Percentiles rank a stretch among this genome's conserved stretches.
phyloP scores from a whole-genome alignment of 108 stramenopile genomes.

The Poteriospumella lacustris region DNA sequence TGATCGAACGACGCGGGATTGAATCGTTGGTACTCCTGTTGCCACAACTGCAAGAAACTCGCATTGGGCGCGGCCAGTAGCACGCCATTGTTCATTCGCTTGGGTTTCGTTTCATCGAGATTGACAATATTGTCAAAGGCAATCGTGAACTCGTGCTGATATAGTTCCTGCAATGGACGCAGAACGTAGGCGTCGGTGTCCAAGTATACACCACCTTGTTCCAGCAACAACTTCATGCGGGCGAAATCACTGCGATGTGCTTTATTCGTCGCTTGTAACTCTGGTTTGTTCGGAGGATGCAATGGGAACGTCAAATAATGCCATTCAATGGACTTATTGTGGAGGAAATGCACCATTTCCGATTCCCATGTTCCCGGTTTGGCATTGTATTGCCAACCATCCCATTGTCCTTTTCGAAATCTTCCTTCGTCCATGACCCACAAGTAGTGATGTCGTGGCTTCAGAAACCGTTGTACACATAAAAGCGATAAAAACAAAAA shows the following conservation, averaged over 20 bases:
- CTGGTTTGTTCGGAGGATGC: neutral
- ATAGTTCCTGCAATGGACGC: neutral
- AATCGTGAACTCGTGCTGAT: neutral
- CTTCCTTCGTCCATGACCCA: conserved; percentile 10
- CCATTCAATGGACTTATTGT: neutral
- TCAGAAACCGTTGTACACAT: neutral
- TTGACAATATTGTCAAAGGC: conserved; percentile 1
- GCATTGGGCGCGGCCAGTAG: neutral
- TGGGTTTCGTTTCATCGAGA: neutral
- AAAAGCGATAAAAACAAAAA: neutral
- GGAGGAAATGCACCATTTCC: neutral
- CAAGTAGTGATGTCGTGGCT: neutral
- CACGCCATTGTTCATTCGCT: neutral
- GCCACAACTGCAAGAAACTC: neutral
- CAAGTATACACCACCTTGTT: neutral
- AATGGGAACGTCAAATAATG: neutral
- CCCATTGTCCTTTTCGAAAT: neutral
- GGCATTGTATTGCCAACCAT: neutral
- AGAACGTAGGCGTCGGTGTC: conserved; percentile 4
- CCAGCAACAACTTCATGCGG: neutral
- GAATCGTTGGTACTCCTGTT: neutral
- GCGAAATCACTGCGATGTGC: conserved; percentile 11
- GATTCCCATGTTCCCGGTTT: neutral
- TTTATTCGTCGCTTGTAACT: neutral
- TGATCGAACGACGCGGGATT: conserved; percentile 3